Evolutionary conservation across 371 early-diverging fungal species (phyloP), one percentile per base, ranked within the genome.

Genomic region (Zopfochytrium polystomum): DNA sequence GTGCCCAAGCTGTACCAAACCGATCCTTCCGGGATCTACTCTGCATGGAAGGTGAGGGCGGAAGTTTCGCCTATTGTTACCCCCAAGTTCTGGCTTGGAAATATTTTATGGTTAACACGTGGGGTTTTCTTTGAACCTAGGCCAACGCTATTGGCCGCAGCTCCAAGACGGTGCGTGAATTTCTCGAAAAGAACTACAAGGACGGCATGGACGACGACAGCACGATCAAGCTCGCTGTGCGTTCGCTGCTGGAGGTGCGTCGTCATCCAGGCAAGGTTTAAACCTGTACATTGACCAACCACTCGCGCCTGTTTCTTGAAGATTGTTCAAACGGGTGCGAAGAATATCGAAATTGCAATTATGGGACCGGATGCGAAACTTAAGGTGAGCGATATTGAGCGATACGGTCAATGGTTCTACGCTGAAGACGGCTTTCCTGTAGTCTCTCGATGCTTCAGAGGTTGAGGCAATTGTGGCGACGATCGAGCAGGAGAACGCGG

Each of bases 11-110:
- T 99, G 60, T 99, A 92, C 83, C 92, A 97, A 79, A 96, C 99
- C 22, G 99, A 99, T 66, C 99, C 99, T 15, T 95, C 99, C 48
- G 99, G 99, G 54, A 98, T 98, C 67, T 98, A 93, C 76, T 89
- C 96, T 54, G 94, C 94, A 65, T 99, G 99, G 95, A 93, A 92
- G 82, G 87, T 60, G 31, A 44, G 31, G 22, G 22, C 25, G 7
- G 13, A 25, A 48, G 25, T 48, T 38, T 18, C 38, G 7, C 18
- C 7, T 38, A 18, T 18, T 11, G 18, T 38, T 11, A 7, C 18
- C 38, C 38, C 38, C 38, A 18, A 38, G 18, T 38, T 38, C 38
- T 38, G 11, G 11, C 38, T 11, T 38, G 7, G 33, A 34, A 54
- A 2, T 26, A 61, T 45, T 20, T 45, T 29, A 25, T 52, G n/a